These are phyloP conservation scores for Prunus davidiana DNA, from an alignment of 306 rosid species.

Conservation along the genomic window DNA sequence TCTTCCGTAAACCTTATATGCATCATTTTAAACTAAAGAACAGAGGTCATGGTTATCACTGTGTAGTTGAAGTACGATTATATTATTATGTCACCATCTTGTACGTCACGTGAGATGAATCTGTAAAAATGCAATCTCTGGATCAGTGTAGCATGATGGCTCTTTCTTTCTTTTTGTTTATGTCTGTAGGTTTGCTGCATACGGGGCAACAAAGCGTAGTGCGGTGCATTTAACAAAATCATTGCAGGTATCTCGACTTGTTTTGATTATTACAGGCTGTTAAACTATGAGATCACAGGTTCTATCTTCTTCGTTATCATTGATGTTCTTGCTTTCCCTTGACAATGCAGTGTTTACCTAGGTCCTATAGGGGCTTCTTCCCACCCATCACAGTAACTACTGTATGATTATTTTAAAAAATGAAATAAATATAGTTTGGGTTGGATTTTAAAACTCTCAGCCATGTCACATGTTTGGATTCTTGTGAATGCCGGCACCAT, in stretches of 20 bases:
- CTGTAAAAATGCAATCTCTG: neutral
- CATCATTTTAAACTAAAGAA: neutral
- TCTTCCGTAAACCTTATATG: neutral
- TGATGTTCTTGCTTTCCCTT: neutral
- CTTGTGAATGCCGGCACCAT: too few species aligned
- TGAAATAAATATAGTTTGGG: too few species aligned
- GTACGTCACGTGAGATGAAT: neutral
- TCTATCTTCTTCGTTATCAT: neutral
- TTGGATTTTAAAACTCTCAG: too few species aligned
- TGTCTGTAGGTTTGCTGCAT: conserved; percentile 84
- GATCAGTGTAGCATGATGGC: neutral
- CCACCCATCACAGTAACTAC: neutral
- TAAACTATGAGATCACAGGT: neutral
- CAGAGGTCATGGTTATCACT: neutral
- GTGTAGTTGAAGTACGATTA: neutral
- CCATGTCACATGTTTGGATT: too few species aligned
- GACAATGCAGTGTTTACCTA: neutral
- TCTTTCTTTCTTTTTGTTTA: conserved; percentile 4
- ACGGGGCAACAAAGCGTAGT: conserved; percentile 98
- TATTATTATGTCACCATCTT: too few species aligned
- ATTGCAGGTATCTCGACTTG: conserved; percentile 58
- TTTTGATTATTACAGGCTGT: neutral
- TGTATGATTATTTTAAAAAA: too few species aligned
- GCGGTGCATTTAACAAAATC: conserved; percentile 96
- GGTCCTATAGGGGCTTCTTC: neutral